Base-by-base conservation (phyloP, 2,329 filamentous ascomycete genomes). In the Graphilbum ipis-grandicollis region DNA sequence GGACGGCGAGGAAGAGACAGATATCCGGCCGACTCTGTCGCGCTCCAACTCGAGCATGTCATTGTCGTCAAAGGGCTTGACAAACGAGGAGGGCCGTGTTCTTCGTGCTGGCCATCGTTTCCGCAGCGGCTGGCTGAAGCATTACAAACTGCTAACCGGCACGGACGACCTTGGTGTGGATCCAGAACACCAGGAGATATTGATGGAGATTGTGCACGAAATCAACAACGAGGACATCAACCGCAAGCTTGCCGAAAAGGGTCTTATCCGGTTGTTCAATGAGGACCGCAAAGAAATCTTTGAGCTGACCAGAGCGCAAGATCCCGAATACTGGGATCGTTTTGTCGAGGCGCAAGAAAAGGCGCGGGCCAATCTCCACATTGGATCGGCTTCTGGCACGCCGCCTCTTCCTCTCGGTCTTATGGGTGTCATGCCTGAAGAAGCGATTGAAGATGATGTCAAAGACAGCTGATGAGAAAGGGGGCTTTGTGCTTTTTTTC, bases 271-370 rank as follows among this genome's bases (percentile, higher is more conserved):
- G 38, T 67, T 72, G 0, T 75, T 83, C 44, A 64, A 70, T 46
- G 68, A 75, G 48, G 54, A 75, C 43, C 60, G 57, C 39, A 63
- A 66, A 14, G 50, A 65, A 36, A 58, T 75, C 17, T 51, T 66
- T 30, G 56, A 58, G 41, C 48, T 54, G 35, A 49, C 76, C 44
- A 61, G 70, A 15, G 70, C 69, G 5, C 65, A 67, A 21, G 80
- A 84, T 44, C 72, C 75, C 0, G 69, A 74, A 43, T 66, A 79
- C 51, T 71, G 80, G 67, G 65, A 68, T 35, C 56, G 57, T 8
- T 71, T 85, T 48, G 63, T 68, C 19, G 71, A 78, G 53, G 60
- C 65, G 28, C 72, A 75, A 54, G 58, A 68, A 47, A 72, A 72
- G 54, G 66, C 69, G 6, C 57, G 62, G 39, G 66, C 63, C 10